Base-by-base conservation (phyloP, 2,329 filamentous ascomycete species). In the Neofusicoccum kwambonambiense region DNA sequence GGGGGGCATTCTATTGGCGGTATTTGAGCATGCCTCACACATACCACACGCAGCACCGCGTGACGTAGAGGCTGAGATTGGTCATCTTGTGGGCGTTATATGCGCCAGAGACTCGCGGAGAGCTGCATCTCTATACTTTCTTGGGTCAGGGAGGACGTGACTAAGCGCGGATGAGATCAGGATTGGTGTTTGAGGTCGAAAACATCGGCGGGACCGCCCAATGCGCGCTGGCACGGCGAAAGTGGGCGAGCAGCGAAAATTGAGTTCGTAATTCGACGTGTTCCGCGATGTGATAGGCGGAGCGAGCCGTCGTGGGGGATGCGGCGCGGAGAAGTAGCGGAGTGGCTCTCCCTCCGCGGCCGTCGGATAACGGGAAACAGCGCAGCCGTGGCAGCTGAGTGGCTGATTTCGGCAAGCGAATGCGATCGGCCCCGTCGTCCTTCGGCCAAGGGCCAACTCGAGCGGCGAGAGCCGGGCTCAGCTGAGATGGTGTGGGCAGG, bases 51-150 rank as follows among this genome's bases (percentile, higher is more conserved):
- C 22, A 22, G 37, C 9, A 34, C 5, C 19, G 13, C 3, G n/a
- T 58, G 56, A 60, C 56, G 56, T 11, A 42, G 41, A 60, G 27
- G 41, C 56, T 60, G 41, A 22, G 8, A 19, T 60, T 47, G 22
- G 56, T 47, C 56, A 47, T 60, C 31, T 13, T 3, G 4, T 8
- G 22, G 17, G 17, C 19, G 11, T 22, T 11, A 47, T 11, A 17
- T 11, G 19, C 44, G 44, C 17, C 13, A 47, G 44, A 27, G 9
- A 13, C 22, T 17, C 17, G 19, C 22, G 22, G 22, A 22, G 22
- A 3, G 22, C 22, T 22, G 22, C 22, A 22, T 22, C 22, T 22
- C 22, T 22, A 22, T 22, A 47, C 11, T 27, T 13, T 13, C 19
- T 35, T 5, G 50, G 27, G 6, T 37, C 15, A 13, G 17, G 50